A percentile compares a stretch with the other conserved stretches of the same genome.
Conservation (phyloP, 257 asterid species). For the Salvia hispanica region DNA sequence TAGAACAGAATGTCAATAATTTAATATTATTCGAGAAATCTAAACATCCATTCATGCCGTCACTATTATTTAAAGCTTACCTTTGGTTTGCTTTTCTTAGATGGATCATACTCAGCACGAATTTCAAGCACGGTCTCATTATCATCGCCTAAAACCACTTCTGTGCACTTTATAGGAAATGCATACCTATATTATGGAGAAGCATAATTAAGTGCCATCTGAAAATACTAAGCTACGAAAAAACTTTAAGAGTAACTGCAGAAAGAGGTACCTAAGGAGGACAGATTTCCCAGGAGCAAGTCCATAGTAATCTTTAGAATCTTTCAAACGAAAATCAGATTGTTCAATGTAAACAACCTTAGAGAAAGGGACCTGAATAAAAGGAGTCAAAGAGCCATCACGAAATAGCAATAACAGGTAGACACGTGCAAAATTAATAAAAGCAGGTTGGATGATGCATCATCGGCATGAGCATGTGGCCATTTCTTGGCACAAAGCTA, state of each 20-base stretch:
- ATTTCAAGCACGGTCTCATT: constrained; percentile 67
- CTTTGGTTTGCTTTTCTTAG: constrained; percentile 86
- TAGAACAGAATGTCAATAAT: constrained; percentile 24
- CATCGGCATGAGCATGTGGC: constrained; percentile 86
- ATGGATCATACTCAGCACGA: constrained; percentile 77
- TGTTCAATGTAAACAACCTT: constrained; percentile 80
- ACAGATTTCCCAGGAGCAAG: constrained; percentile 96
- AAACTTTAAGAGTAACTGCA: constrained; percentile 23
- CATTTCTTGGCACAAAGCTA: constrained; percentile 66
- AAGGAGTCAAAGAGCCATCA: constrained; percentile 25
- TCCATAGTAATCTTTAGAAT: constrained; percentile 95
- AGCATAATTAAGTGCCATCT: constrained; percentile 16
- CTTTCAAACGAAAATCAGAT: constrained; percentile 81
- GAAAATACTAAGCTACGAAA: background rate
- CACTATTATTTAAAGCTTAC: constrained; percentile 35
- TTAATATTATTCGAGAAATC: background rate
- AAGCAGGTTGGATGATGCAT: constrained; percentile 37
- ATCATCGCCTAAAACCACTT: constrained; percentile 67
- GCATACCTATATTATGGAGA: constrained; percentile 64
- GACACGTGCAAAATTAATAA: background rate
- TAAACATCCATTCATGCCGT: background rate
- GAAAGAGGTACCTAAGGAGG: constrained; percentile 65
- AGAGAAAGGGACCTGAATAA: constrained; percentile 79
- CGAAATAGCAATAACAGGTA: constrained; percentile 8
- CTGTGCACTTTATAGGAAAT: constrained; percentile 83